These are phyloP conservation scores for Pelargonium myrrhifolium DNA, from an alignment of 441 rosid genomes.

Conservation along the genomic window DNA sequence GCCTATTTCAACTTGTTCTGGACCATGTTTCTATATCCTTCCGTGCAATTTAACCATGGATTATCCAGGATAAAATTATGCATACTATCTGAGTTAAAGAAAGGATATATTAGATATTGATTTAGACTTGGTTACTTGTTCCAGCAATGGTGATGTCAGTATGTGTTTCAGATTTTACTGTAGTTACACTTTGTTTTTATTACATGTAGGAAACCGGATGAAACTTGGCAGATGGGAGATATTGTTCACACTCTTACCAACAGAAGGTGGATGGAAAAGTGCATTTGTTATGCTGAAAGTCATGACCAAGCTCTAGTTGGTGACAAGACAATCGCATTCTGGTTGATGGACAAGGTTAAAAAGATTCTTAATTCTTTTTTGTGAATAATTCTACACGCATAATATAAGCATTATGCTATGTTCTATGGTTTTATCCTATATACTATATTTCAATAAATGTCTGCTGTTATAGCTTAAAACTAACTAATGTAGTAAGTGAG, in stretches of 20 bases:
- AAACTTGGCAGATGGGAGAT: constrained; percentile 81
- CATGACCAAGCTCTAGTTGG: constrained; percentile 99
- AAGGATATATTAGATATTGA: background rate
- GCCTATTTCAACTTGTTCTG: background rate
- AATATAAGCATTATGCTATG: no score
- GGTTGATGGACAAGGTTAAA: constrained; percentile 96
- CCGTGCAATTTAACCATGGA: background rate
- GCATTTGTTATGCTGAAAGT: constrained; percentile 85
- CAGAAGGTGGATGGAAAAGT: constrained; percentile 91
- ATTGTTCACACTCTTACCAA: constrained; percentile 71
- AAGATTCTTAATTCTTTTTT: constrained; percentile 7
- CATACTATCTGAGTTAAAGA: background rate
- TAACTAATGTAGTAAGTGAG: no score
- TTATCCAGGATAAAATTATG: background rate
- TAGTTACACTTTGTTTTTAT: background rate
- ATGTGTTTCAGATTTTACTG: constrained; percentile 5
- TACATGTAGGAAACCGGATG: constrained; percentile 64
- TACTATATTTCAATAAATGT: no score
- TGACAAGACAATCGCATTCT: constrained; percentile 92
- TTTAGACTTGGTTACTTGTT: background rate
- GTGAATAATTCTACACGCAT: background rate
- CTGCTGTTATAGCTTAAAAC: no score
- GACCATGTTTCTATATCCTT: background rate
- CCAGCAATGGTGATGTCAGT: constrained; percentile 10
- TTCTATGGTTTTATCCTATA: no score